Evolutionary conservation across 2,329 filamentous ascomycete genomes (phyloP), one percentile per base, ranked within the genome.

Genomic region (Penicillium sp.): DNA sequence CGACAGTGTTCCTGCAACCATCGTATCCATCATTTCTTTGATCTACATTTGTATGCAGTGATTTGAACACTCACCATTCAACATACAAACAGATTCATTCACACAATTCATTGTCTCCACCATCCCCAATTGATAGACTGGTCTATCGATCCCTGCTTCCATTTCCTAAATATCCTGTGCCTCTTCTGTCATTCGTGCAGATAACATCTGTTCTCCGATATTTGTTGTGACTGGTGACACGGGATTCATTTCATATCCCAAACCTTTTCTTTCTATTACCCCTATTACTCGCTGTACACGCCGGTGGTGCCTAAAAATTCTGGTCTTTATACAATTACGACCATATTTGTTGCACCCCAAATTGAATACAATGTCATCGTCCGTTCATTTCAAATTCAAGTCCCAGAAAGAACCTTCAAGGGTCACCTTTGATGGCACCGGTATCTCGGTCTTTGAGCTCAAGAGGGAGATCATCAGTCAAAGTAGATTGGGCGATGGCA

Each of bases 341-440:
- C 58, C 60, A 58, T 55, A 58, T 61, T 62, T 59, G 57, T 66
- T 66, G 62, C 57, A 57, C 30, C 64, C 45, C 19, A 53, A 72
- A 64, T 72, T 78, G 67, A 72, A 72, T 72, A 85, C 69, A 69
- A 97, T 97, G 92, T 85, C 91, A 72, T 96, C 94, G 53, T 97
- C 92, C 63, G 94, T 99, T 71, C 97, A 97, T 78, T 99, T 97
- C 89, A 96, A 96, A 79, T 99, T 99, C 87, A 97, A 97, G 79
- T 97, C 93, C 66, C 91, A 95, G 73, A 97, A 91, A 79, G 94
- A 97, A 72, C 90, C 91, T 57, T 91, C 91, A 54, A 86, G 92
- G 70, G 91, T 99, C 68, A 90, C 92, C 70, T 97, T 99, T 75
- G 93, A 99, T 76, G 94, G 94, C 71, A 97, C 93, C 67, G 91